These are phyloP conservation scores for Tausonia pullulans DNA, from an alignment of 1,284 basidiomycete genomes.

Conservation along the genomic window DNA sequence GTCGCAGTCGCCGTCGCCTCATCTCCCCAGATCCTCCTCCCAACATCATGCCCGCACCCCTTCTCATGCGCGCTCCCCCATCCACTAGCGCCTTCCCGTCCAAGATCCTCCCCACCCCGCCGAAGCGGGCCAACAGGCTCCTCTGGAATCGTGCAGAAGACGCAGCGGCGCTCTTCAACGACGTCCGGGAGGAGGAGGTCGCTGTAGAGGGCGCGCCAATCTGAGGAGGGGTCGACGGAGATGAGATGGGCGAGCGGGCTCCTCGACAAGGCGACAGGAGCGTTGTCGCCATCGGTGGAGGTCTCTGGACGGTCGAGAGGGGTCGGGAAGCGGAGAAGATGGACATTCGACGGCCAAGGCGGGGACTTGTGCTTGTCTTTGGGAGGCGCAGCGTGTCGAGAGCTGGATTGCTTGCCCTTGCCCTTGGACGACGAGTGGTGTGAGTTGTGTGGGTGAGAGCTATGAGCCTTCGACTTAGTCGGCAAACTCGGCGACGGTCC, in stretches of 20 bases:
- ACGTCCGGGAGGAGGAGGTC: conserved; percentile 22
- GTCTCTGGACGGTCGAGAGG: conserved; percentile 20
- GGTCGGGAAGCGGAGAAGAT: conserved; percentile 30
- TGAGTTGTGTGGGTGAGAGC: too few species aligned
- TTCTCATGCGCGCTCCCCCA: conserved; percentile 26
- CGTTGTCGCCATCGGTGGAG: conserved; percentile 7
- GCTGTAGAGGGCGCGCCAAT: conserved; percentile 18
- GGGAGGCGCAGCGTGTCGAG: conserved; percentile 18
- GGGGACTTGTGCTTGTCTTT: conserved; percentile 23
- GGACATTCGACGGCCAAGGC: conserved; percentile 20
- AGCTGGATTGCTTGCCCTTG: conserved; percentile 3
- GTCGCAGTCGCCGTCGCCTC: background rate
- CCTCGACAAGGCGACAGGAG: conserved; percentile 1
- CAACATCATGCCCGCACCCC: conserved; percentile 33
- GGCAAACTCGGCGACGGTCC: background rate
- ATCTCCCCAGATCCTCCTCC: conserved; percentile 29
- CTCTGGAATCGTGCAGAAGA: conserved; percentile 22
- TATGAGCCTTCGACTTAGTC: background rate
- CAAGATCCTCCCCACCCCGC: conserved; percentile 23
- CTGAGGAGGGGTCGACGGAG: conserved; percentile 20
- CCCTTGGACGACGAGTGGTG: background rate
- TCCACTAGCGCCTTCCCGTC: conserved; percentile 29
- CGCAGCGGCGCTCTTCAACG: conserved; percentile 23
- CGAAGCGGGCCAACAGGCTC: conserved; percentile 22
- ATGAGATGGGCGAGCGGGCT: conserved; percentile 28